Evolutionary conservation across 2,329 filamentous ascomycete species (phyloP).

Genomic region (Zymoseptoria pseudotritici): DNA sequence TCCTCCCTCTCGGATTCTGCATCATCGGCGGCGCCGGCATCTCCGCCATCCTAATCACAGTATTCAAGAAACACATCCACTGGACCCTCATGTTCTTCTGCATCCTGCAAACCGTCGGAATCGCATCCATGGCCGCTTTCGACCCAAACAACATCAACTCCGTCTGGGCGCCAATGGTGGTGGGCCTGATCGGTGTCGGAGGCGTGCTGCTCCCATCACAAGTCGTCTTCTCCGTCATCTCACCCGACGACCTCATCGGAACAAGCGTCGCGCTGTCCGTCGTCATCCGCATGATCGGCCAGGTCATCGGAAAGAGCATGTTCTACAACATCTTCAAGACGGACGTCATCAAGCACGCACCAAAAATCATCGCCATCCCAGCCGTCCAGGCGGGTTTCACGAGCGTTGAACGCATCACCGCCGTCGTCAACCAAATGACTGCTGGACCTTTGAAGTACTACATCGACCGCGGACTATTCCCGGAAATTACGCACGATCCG

Average conservation of each 20-base stretch:
- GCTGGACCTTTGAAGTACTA: slow-evolving; percentile 11
- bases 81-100: slow-evolving; percentile 53
- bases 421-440: slow-evolving; percentile 11
- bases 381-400: slow-evolving; percentile 7
- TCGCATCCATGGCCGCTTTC: slow-evolving; percentile 20
- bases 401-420: slow-evolving; percentile 3
- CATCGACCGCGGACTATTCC: slow-evolving; percentile 8
- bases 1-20: slow-evolving; percentile 57
- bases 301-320: slow-evolving; percentile 44
- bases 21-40: slow-evolving; percentile 54
- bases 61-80: slow-evolving; percentile 52
- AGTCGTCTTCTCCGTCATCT: slow-evolving; percentile 61
- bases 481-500: slow-evolving; percentile 9
- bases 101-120: slow-evolving; percentile 56
- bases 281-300: slow-evolving; percentile 58
- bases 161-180: slow-evolving; percentile 42
- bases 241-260: slow-evolving; percentile 60
- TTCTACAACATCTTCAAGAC: slow-evolving; percentile 46
- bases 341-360: slow-evolving; percentile 42
- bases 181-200: slow-evolving; percentile 57
- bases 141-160: slow-evolving; percentile 16
- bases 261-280: slow-evolving; percentile 60
- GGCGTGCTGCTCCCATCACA: slow-evolving; percentile 61
- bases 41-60: slow-evolving; percentile 49
- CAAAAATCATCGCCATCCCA: slow-evolving; percentile 37